Conservation (phyloP, 768 basidiomycete species). For the Dioszegia crocea region DNA sequence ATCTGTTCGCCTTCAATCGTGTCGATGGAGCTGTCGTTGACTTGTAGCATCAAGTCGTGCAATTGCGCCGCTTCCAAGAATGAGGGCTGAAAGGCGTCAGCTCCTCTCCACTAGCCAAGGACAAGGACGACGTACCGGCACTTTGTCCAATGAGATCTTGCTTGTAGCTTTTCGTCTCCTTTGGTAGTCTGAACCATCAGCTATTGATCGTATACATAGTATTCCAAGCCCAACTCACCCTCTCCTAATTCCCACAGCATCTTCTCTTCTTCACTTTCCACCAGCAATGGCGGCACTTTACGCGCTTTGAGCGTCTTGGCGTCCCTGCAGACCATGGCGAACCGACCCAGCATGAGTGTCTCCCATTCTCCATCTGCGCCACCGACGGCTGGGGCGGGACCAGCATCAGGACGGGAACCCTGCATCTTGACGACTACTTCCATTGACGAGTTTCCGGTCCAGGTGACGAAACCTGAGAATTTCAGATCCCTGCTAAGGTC, state of each 20-base stretch:
- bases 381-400: conserved; percentile 50
- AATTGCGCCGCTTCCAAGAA: conserved; percentile 65
- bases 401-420: conserved; percentile 43
- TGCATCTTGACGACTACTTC: conserved; percentile 86
- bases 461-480: conserved; percentile 74
- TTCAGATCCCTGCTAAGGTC: conserved; percentile 56
- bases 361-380: conserved; percentile 57
- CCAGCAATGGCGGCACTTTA: conserved; percentile 61
- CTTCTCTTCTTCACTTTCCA: conserved; percentile 62
- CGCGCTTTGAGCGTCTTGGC: conserved; percentile 62
- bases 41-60: conserved; percentile 65
- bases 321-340: conserved; percentile 82
- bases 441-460: conserved; percentile 71
- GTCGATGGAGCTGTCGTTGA: conserved; percentile 50
- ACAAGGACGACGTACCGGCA: conserved; percentile 55
- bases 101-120: not conserved
- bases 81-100: conserved; percentile 53
- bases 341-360: conserved; percentile 58
- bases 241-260: conserved; percentile 64
- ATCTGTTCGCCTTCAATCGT: conserved; percentile 54
- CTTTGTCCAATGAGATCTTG: conserved; percentile 62
- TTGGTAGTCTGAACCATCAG: conserved; percentile 55
- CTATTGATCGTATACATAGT: conserved; percentile 28
- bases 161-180: conserved; percentile 57
- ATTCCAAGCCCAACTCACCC: conserved; percentile 47